These are phyloP conservation scores for Populus trichocarpa DNA, from an alignment of 441 rosid genomes.

Conservation along the genomic window DNA sequence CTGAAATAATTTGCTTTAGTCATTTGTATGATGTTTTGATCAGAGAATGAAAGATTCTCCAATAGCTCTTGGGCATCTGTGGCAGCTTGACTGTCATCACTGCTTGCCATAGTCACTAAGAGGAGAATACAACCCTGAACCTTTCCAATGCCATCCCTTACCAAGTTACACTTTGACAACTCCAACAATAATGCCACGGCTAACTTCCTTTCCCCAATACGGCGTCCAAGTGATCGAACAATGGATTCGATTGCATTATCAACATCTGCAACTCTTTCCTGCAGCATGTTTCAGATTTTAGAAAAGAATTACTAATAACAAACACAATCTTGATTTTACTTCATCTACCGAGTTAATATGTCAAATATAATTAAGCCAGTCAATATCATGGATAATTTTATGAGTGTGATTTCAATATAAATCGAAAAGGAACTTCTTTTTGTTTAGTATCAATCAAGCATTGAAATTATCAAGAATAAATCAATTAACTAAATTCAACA, in stretches of 20 bases:
- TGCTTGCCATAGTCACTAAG: constrained; percentile 57
- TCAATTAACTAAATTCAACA: background rate
- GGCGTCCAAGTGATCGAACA: constrained; percentile 60
- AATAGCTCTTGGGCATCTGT: constrained; percentile 46
- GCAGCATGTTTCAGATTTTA: constrained; percentile 24
- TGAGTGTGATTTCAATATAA: background rate
- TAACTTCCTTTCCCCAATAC: constrained; percentile 47
- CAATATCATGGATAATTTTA: background rate
- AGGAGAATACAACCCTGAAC: constrained; percentile 61
- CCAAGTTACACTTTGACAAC: constrained; percentile 35
- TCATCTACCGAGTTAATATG: background rate
- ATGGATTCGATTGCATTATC: constrained; percentile 43
- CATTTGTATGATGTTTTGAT: constrained; percentile 54
- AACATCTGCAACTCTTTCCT: constrained; percentile 54
- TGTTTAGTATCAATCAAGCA: background rate
- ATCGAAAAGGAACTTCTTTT: background rate
- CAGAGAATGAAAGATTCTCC: constrained; percentile 55
- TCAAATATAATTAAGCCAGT: background rate
- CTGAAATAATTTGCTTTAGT: constrained; percentile 64
- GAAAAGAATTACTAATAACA: background rate
- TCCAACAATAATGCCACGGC: constrained; percentile 53
- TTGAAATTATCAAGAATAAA: background rate
- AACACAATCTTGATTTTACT: background rate
- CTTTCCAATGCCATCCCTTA: constrained; percentile 48
- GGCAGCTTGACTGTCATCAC: constrained; percentile 53